Percentiles rank a stretch among this genome's conserved stretches.
These are phyloP conservation scores for Podosphaera xanthii DNA, from an alignment of 2,329 filamentous ascomycete genomes.

Conservation along the genomic window DNA sequence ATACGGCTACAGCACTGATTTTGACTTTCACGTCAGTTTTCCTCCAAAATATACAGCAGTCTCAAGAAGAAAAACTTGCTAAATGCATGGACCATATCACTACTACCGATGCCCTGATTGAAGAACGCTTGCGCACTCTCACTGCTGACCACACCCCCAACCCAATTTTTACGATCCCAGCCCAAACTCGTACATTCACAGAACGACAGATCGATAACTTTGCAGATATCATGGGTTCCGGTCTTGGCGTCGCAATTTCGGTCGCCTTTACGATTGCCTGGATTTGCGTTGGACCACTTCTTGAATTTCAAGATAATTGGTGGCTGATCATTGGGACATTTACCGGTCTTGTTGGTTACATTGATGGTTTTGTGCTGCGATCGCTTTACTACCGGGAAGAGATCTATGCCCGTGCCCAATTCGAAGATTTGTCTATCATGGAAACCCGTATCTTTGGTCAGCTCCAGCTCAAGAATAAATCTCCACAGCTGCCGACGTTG, in stretches of 20 bases:
- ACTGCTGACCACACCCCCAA: slow-evolving; percentile 18
- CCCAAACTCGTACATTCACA: slow-evolving; percentile 15
- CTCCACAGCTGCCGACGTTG: not conserved
- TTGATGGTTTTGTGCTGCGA: slow-evolving; percentile 23
- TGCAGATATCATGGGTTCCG: slow-evolving; percentile 21
- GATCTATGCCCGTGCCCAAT: slow-evolving; percentile 8
- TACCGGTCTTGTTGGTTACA: slow-evolving; percentile 22
- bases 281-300: slow-evolving; percentile 19
- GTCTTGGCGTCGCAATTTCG: slow-evolving; percentile 20
- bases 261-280: slow-evolving; percentile 18
- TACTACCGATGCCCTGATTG: slow-evolving; percentile 17
- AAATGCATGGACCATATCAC: slow-evolving; percentile 17
- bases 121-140: slow-evolving; percentile 16
- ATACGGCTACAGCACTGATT: slow-evolving; percentile 22
- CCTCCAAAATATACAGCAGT: slow-evolving; percentile 19
- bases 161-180: slow-evolving; percentile 14
- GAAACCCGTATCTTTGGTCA: slow-evolving; percentile 8
- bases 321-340: slow-evolving; percentile 26
- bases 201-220: slow-evolving; percentile 21
- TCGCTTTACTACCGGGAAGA: slow-evolving; percentile 19
- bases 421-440: slow-evolving; percentile 7
- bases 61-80: slow-evolving; percentile 16
- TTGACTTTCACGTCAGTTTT: slow-evolving; percentile 21
- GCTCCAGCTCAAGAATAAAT: not conserved
- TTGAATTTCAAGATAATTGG: slow-evolving; percentile 22